A percentile compares a stretch with the other conserved stretches of the same genome.
Conservation (phyloP, 1,284 basidiomycete genomes). For the Golubevia pallescens region DNA sequence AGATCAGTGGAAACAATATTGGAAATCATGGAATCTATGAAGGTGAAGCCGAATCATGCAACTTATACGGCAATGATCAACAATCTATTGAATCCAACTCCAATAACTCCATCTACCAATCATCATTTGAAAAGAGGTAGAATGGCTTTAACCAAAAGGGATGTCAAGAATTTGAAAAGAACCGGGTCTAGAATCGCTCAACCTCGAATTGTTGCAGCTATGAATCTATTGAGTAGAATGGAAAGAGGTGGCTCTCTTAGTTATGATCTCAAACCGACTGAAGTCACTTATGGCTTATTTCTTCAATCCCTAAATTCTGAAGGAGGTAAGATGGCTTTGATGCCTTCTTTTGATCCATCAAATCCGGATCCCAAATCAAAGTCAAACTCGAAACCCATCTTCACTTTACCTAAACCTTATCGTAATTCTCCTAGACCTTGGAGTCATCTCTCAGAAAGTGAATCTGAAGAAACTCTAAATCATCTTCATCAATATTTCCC, state of each 20-base stretch:
- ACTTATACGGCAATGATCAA: conserved; percentile 56
- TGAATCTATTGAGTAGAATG: conserved; percentile 44
- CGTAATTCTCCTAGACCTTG: no score
- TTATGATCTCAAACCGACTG: conserved; percentile 15
- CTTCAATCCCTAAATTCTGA: no score
- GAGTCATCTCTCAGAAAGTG: no score
- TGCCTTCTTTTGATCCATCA: no score
- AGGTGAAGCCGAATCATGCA: conserved; percentile 34
- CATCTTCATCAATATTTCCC: no score
- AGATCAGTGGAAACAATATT: conserved; percentile 26
- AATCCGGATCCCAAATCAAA: no score
- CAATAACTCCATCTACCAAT: conserved; percentile 15
- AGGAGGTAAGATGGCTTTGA: no score
- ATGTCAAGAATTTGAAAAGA: conserved; percentile 3
- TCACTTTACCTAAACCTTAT: no score
- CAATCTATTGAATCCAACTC: conserved; percentile 19
- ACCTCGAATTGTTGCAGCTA: conserved; percentile 31
- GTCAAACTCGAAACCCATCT: no score
- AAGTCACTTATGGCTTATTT: conserved; percentile 27
- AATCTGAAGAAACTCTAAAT: no score
- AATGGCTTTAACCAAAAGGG: neutral
- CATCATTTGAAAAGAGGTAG: neutral
- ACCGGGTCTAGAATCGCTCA: neutral
- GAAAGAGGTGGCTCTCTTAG: no score
- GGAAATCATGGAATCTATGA: conserved; percentile 34